Percentiles rank a stretch among this genome's conserved stretches.
Conservation (phyloP, 495 filamentous ascomycete species). For the Schizothecium vesticola region DNA sequence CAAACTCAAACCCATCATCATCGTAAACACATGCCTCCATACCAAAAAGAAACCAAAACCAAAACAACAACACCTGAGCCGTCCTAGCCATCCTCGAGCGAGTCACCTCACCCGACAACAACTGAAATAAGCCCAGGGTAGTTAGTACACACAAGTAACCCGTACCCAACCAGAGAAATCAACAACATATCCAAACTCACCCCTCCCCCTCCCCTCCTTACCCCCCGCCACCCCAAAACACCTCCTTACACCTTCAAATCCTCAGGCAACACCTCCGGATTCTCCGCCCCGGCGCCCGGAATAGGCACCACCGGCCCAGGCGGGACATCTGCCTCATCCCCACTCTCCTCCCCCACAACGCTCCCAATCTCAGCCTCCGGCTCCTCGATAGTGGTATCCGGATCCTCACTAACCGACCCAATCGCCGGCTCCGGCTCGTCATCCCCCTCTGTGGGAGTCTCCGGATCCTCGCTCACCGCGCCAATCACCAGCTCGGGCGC, state of each 20-base stretch:
- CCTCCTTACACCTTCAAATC: neutral
- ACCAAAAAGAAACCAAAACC: neutral
- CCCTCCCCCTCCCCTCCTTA: no score
- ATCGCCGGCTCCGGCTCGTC: neutral
- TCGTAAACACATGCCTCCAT: neutral
- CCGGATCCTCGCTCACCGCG: no score
- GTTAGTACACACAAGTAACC: neutral
- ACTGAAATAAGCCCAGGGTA: neutral
- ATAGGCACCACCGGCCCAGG: neutral
- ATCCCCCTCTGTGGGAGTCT: neutral
- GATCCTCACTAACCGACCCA: no score
- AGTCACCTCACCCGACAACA: neutral
- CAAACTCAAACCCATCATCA: neutral
- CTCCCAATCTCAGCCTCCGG: no score
- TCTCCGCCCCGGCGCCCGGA: neutral
- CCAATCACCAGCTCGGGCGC: no score
- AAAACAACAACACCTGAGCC: neutral
- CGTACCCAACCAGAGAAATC: neutral
- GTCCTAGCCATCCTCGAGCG: neutral
- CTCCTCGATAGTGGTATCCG: no score
- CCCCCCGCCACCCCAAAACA: neutral
- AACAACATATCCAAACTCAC: neutral
- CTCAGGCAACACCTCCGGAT: neutral
- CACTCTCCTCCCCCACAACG: no score
- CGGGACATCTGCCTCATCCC: neutral